Evolutionary conservation across 352 stramenopile species (phyloP).

Genomic region (Pythium myriotylum): DNA sequence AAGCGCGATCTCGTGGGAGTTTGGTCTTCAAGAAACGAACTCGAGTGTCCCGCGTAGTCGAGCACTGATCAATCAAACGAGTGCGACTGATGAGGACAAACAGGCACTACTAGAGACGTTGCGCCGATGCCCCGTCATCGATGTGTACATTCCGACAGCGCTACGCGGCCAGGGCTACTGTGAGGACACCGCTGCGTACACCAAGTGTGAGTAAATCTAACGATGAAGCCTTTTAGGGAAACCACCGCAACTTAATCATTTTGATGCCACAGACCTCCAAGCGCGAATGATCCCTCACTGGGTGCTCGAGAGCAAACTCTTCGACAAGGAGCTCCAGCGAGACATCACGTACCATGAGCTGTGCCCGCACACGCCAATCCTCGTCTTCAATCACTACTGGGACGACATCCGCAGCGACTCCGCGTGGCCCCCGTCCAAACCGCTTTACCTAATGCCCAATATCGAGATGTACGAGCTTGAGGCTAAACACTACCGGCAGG

Average conservation of each 20-base stretch:
- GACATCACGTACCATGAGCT: constrained; percentile 35
- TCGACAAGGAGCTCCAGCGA: constrained; percentile 10
- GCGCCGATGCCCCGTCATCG: constrained; percentile 51
- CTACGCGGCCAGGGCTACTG: constrained; percentile 57
- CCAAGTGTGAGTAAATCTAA: constrained; percentile 44
- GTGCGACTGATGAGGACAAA: constrained; percentile 23
- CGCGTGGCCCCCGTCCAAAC: constrained; percentile 24
- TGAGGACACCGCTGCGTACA: constrained; percentile 57
- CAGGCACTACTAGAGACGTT: constrained; percentile 42
- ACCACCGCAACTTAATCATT: too few relatives aligned
- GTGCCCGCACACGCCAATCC: constrained; percentile 27
- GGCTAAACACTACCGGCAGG: constrained; percentile 40
- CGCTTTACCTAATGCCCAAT: constrained; percentile 27
- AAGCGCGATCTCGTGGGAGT: too few relatives aligned
- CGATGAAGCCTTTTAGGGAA: too few relatives aligned
- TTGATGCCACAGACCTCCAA: not conserved
- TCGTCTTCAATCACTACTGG: constrained; percentile 39
- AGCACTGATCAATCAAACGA: constrained; percentile 30
- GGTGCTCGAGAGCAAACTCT: constrained; percentile 28
- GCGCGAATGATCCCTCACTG: constrained; percentile 33
- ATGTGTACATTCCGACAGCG: constrained; percentile 49
- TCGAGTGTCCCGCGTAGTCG: too few relatives aligned
- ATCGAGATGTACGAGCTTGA: constrained; percentile 50
- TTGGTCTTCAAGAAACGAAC: too few relatives aligned
- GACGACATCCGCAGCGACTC: constrained; percentile 8